Conservation (phyloP, 2,329 filamentous ascomycete species). For the Penicillium expansum region DNA sequence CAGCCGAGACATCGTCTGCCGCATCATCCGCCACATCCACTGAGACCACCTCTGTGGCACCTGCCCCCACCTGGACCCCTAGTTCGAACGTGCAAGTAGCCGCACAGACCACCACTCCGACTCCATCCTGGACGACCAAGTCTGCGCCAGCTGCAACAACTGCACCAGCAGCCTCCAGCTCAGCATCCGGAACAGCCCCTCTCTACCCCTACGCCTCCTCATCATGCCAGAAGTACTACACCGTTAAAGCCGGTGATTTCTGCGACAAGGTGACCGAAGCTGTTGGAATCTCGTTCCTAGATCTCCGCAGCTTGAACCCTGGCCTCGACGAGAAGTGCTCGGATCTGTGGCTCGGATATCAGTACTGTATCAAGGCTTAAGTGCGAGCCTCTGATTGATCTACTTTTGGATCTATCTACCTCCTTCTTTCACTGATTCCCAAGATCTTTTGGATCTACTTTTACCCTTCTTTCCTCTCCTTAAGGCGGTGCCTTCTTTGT, state of each 20-base stretch:
- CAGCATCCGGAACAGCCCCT: slow-evolving; percentile 11
- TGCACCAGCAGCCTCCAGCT: not conserved
- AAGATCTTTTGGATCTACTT: not conserved
- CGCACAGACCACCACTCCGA: not conserved
- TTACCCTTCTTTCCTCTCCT: slow-evolving; percentile 5
- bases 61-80: not conserved
- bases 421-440: not conserved
- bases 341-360: slow-evolving; percentile 33
- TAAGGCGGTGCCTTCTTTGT: slow-evolving; percentile 11
- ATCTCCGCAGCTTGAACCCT: slow-evolving; percentile 28
- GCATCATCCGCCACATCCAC: slow-evolving; percentile 1
- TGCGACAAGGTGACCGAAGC: slow-evolving; percentile 23
- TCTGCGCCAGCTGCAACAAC: slow-evolving; percentile 6
- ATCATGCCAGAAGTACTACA: slow-evolving; percentile 23
- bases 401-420: not conserved
- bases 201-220: slow-evolving; percentile 25
- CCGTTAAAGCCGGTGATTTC: slow-evolving; percentile 26
- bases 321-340: slow-evolving; percentile 28
- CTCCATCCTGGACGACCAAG: slow-evolving; percentile 7
- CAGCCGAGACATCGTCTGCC: slow-evolving; percentile 14
- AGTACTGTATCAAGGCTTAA: slow-evolving; percentile 29
- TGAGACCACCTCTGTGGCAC: not conserved
- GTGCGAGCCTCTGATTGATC: not conserved
- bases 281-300: slow-evolving; percentile 18
- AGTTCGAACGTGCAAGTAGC: not conserved